Evolutionary conservation across 352 stramenopile species (phyloP), one percentile per base, ranked within the genome.

Genomic region (Phytophthora pistaciae): DNA sequence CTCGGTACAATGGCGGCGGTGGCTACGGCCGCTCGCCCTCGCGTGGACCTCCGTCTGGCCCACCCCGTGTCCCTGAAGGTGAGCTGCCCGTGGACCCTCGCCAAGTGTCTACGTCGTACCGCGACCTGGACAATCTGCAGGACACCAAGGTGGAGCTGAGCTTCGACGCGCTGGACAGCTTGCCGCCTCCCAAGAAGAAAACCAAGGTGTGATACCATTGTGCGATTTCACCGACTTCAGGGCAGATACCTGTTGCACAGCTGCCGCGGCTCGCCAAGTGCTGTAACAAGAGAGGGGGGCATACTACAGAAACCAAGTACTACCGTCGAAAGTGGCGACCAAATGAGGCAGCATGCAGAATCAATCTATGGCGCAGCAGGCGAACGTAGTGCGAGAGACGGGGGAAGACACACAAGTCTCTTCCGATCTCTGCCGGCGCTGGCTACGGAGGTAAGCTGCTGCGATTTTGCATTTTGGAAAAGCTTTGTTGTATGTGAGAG

Each of bases 121-220:
- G 91, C 46, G 88, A 96, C 58, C 68, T 96, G 64, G 88, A 96
- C 77, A 92, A 93, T 48, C 63, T 96, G 27, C 81, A 93, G 61
- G 85, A 94, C 58, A 90, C 87, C 6, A 93, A 94, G 71, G 88
- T 96, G 54, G 87, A 96, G 64, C 66, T 96, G 64, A 93, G 83
- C 60, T 96, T 96, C 68, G 85, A 95, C 50, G 87, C 85, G 29
- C 75, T 96, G 21, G 84, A 92, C 49, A 93, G 79, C 40, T 77
- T 96, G 53, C 88, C 87, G 42, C 88, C 88, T 48, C 88, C 88
- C 18, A 96, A 96, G 78, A 96, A 96, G 80, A 92, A 93, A 81
- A 84, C 84, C 16, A 95, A 95, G 55, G 74, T 91, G 54, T 94
- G 72, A 79, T 61, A 52, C 36, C 36, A 44, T 50, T 58, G 36